These are phyloP conservation scores for Aristolochia californica DNA, from an alignment of 164 flowering plant genomes.

Conservation along the genomic window DNA sequence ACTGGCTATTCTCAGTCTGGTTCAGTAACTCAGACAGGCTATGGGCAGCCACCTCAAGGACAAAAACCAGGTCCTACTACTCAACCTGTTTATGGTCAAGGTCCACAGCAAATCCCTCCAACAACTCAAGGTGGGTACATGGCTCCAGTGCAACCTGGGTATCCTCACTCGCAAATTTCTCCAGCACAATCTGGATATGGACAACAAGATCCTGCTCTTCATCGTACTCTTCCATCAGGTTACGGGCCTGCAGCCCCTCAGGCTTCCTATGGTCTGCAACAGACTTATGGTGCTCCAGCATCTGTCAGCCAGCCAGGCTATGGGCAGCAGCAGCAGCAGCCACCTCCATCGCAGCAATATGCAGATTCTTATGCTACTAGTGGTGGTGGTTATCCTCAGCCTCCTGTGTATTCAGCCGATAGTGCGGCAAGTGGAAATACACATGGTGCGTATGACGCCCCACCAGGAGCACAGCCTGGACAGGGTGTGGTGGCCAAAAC, in stretches of 20 bases:
- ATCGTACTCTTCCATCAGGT: slow-evolving; percentile 21
- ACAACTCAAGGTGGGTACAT: slow-evolving; percentile 41
- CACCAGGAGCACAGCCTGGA: slow-evolving; percentile 37
- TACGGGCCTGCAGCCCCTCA: slow-evolving; percentile 32
- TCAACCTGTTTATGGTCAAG: slow-evolving; percentile 39
- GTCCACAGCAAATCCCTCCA: slow-evolving; percentile 35
- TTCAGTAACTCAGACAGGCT: slow-evolving; percentile 25
- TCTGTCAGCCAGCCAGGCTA: slow-evolving; percentile 16
- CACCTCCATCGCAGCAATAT: slow-evolving; percentile 28
- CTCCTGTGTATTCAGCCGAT: slow-evolving; percentile 51
- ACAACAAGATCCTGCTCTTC: slow-evolving; percentile 15
- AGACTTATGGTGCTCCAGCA: slow-evolving; percentile 20
- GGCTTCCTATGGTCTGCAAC: slow-evolving; percentile 44
- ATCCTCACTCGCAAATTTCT: slow-evolving; percentile 37
- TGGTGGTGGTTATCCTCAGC: slow-evolving; percentile 46
- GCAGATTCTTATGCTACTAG: slow-evolving; percentile 44
- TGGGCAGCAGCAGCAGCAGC: slow-evolving; percentile 13
- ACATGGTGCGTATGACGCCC: slow-evolving; percentile 23
- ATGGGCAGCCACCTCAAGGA: slow-evolving; percentile 38
- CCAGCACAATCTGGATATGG: slow-evolving; percentile 44
- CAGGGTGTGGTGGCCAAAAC: slow-evolving; percentile 45
- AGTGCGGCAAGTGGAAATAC: slow-evolving; percentile 20
- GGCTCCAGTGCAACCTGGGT: slow-evolving; percentile 43
- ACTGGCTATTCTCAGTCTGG: slow-evolving; percentile 37
- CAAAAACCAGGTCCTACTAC: slow-evolving; percentile 40